Percentiles rank a stretch among this genome's conserved stretches.
These are phyloP conservation scores for Candida xiaguanensis DNA, from an alignment of 805 yeast species.

Conservation along the genomic window DNA sequence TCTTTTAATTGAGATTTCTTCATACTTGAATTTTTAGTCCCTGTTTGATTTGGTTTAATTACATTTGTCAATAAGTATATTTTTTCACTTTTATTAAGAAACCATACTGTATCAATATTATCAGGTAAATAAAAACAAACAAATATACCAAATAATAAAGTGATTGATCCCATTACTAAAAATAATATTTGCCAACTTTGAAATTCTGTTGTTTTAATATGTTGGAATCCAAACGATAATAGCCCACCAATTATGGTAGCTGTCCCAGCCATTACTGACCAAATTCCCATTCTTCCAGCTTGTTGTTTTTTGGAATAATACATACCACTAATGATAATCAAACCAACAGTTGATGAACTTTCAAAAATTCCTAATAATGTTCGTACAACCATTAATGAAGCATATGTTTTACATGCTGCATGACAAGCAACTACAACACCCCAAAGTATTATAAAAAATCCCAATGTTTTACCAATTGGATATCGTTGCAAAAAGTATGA, in stretches of 20 bases:
- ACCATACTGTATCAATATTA: conserved; percentile 37
- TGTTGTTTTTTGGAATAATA: conserved; percentile 56
- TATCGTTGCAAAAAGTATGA: conserved; percentile 40
- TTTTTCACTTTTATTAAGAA: conserved; percentile 41
- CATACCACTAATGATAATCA: conserved; percentile 57
- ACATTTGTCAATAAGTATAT: conserved; percentile 40
- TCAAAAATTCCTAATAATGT: conserved; percentile 53
- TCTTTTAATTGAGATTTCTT: conserved; percentile 45
- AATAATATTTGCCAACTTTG: conserved; percentile 63
- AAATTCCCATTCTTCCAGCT: conserved; percentile 48
- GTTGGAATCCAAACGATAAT: conserved; percentile 50
- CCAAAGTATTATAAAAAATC: conserved; percentile 48
- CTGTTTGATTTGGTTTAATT: conserved; percentile 44
- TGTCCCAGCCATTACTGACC: conserved; percentile 58
- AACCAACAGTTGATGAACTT: conserved; percentile 53
- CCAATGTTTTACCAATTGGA: conserved; percentile 52
- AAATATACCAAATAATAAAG: conserved; percentile 46
- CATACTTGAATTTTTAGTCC: conserved; percentile 46
- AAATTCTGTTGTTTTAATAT: conserved; percentile 35
- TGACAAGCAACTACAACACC: conserved; percentile 50
- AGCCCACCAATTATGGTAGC: conserved; percentile 50
- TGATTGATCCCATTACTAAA: conserved; percentile 51
- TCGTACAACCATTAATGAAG: conserved; percentile 53
- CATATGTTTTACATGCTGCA: conserved; percentile 50
- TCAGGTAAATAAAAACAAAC: conserved; percentile 48